Conservation (phyloP, 2,329 filamentous ascomycete species). For the Penicillium thymicola region DNA sequence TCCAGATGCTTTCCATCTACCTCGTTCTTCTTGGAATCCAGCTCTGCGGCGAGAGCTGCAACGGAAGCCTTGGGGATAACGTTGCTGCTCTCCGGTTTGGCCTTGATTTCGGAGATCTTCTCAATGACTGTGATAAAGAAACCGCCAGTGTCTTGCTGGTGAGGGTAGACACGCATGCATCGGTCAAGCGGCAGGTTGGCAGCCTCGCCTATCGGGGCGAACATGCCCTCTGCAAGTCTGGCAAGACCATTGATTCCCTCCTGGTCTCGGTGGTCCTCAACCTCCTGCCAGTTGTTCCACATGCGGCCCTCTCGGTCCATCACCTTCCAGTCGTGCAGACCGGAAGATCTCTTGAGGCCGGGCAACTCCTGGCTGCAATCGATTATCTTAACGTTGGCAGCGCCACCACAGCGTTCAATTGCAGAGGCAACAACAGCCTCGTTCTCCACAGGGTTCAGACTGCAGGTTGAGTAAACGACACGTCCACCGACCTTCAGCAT, state of each 20-base stretch:
- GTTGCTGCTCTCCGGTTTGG: constrained; percentile 62
- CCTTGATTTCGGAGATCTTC: constrained; percentile 83
- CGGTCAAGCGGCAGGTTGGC: constrained; percentile 73
- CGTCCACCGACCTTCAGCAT: constrained; percentile 93
- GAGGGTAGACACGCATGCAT: constrained; percentile 91
- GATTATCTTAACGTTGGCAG: constrained; percentile 74
- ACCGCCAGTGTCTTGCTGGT: constrained; percentile 91
- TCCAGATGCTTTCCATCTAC: constrained; percentile 26
- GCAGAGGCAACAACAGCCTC: constrained; percentile 87
- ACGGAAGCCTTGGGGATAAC: constrained; percentile 39
- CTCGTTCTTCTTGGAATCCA: constrained; percentile 34
- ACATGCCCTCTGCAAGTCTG: constrained; percentile 77
- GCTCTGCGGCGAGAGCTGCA: constrained; percentile 35
- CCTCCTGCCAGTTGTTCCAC: constrained; percentile 78
- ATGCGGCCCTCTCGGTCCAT: constrained; percentile 81
- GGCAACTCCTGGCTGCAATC: constrained; percentile 78
- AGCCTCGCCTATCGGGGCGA: constrained; percentile 60
- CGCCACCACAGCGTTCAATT: constrained; percentile 83
- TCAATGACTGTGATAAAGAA: constrained; percentile 97
- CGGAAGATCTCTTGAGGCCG: constrained; percentile 70
- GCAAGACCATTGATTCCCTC: constrained; percentile 63
- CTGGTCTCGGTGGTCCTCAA: constrained; percentile 64
- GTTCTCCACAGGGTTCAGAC: constrained; percentile 97
- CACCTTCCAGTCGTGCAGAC: constrained; percentile 79
- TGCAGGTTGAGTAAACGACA: constrained; percentile 97